Percentiles rank a stretch among this genome's conserved stretches.
These are phyloP conservation scores for Botrytis galanthina DNA, from an alignment of 2,329 filamentous ascomycete genomes.

Conservation along the genomic window DNA sequence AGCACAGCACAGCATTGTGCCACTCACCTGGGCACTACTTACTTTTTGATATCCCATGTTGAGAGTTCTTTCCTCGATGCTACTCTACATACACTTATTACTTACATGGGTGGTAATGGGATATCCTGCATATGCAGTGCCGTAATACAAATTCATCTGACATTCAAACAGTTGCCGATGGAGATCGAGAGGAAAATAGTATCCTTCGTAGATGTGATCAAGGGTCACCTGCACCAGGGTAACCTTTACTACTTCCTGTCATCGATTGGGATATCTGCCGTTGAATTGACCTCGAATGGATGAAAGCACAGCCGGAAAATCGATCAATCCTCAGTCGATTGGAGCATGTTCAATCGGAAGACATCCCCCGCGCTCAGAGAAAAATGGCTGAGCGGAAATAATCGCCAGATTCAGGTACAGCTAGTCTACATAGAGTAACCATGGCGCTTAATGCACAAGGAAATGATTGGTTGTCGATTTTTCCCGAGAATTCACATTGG, in stretches of 20 bases:
- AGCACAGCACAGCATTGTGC: slow-evolving; percentile 1
- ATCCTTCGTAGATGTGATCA: background rate
- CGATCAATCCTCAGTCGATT: background rate
- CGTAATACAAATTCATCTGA: background rate
- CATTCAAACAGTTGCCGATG: background rate
- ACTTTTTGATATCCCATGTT: background rate
- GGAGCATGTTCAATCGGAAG: background rate
- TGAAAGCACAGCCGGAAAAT: background rate
- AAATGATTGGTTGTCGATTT: background rate
- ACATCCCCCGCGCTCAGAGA: background rate
- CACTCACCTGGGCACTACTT: no score
- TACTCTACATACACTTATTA: background rate
- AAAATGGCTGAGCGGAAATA: background rate
- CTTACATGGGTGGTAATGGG: background rate
- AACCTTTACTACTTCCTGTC: background rate
- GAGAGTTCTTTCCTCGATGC: background rate
- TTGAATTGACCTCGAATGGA: no score
- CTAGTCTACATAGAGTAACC: background rate
- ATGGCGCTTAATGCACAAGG: background rate
- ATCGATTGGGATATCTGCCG: background rate
- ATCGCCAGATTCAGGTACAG: background rate
- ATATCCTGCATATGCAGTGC: background rate
- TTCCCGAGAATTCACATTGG: background rate
- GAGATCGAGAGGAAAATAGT: background rate
- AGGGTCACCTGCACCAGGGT: no score